Conservation (phyloP, 805 yeast genomes). For the Kluyveromyces nonfermentans region DNA sequence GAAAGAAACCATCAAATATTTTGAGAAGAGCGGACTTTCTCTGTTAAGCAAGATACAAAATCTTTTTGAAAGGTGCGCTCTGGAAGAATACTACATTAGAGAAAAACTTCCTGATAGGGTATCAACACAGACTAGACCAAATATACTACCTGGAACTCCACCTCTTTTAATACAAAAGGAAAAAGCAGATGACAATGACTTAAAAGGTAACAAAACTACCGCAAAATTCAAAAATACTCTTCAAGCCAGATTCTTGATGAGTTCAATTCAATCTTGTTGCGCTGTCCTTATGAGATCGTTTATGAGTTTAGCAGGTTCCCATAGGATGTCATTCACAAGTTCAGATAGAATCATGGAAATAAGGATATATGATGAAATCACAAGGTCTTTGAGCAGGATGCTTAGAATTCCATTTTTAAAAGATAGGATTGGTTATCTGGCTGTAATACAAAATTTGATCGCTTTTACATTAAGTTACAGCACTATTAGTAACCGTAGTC, state of each 20-base stretch:
- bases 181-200: conserved; percentile 22
- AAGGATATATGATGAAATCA: conserved; percentile 29
- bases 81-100: conserved; percentile 51
- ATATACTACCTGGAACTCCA: conserved; percentile 35
- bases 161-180: conserved; percentile 35
- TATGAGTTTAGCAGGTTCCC: conserved; percentile 37
- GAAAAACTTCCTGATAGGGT: conserved; percentile 38
- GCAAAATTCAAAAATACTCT: conserved; percentile 56
- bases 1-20: conserved; percentile 19
- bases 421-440: conserved; percentile 23
- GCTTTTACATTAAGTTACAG: conserved; percentile 29
- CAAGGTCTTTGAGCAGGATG: conserved; percentile 10
- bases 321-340: conserved; percentile 23
- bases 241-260: conserved; percentile 43
- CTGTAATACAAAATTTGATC: conserved; percentile 32
- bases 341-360: conserved; percentile 35
- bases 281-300: conserved; percentile 36
- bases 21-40: conserved; percentile 30
- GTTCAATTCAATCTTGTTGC: conserved; percentile 39
- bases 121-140: conserved; percentile 34
- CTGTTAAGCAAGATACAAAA: conserved; percentile 35
- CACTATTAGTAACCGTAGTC: conserved; percentile 18
- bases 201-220: conserved; percentile 35
- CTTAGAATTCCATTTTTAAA: conserved; percentile 18
- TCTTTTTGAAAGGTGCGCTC: conserved; percentile 40